phyloP scores from a whole-genome alignment of 192 early-diverging fungal species.

The Funneliformis mosseae region DNA sequence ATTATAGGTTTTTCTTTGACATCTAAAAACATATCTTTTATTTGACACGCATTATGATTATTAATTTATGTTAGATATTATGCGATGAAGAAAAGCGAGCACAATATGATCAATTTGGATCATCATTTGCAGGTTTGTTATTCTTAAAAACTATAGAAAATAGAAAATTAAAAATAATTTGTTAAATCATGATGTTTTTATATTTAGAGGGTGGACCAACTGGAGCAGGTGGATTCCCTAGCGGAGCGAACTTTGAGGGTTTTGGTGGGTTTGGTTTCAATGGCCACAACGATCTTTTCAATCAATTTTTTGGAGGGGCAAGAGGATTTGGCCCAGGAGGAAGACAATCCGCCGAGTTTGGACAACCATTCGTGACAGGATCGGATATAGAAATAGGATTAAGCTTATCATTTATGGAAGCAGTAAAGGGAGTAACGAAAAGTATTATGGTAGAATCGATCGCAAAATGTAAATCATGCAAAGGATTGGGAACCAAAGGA shows the following conservation, averaged over 20 bases:
- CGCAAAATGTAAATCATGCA: conserved; percentile 75
- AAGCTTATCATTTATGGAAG: conserved; percentile 88
- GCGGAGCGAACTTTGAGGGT: conserved; percentile 59
- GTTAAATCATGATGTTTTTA: conserved; percentile 14
- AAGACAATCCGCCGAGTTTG: background rate
- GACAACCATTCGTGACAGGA: conserved; percentile 46
- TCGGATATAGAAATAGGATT: conserved; percentile 67
- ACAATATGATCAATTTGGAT: conserved; percentile 92
- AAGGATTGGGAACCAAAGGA: conserved; percentile 77
- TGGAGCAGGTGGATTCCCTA: conserved; percentile 60
- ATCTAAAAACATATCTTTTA: background rate
- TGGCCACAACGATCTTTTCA: conserved; percentile 38
- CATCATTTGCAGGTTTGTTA: conserved; percentile 25
- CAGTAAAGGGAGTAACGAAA: conserved; percentile 77
- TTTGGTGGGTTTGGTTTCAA: conserved; percentile 60
- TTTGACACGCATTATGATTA: background rate
- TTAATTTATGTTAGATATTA: conserved; percentile 60
- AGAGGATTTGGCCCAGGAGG: conserved; percentile 5
- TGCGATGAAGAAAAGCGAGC: conserved; percentile 91
- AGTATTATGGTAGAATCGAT: conserved; percentile 67
- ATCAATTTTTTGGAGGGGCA: conserved; percentile 45
- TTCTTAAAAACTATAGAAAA: background rate
- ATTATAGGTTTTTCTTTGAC: conserved; percentile 34
- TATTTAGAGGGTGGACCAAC: conserved; percentile 37
- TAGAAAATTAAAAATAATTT: background rate